Evolutionary conservation across 306 rosid species (phyloP), one percentile per base, ranked within the genome.

Genomic region (Abrus precatorius): DNA sequence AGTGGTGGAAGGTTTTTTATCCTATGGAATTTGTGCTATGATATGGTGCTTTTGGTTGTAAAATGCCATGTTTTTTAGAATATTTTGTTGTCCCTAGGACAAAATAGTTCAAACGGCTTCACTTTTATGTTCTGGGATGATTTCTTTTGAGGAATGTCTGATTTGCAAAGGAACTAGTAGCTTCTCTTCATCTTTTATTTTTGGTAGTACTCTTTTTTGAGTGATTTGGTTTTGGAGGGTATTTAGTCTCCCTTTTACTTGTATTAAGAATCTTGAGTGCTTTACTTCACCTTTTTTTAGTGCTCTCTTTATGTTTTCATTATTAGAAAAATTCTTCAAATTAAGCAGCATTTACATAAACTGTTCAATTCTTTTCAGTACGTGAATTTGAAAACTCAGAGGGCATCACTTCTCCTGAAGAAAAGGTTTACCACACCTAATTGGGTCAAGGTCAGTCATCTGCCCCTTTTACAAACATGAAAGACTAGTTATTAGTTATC

Each of bases 361-460:
- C 64, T 68, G 27, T 76, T 80, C 60, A 52, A 57, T 30, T 84
- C 72, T 76, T 86, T 86, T 84, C 94, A 93, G 98, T 93, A 93
- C 83, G 81, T 95, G 55, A 91, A 89, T 81, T 77, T 90, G 91
- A 89, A 92, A 91, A 93, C 94, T 59, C 98, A 87, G 82, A 87
- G 89, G 85, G 87, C 93, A 71, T 95, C 98, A 9, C 82, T 88
- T 87, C 97, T 93, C 74, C 85, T 91, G 80, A 93, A 89, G 84
- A 95, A 89, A 90, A 89, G 97, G 91, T 93, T 95, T 85, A 88
- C 93, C 44, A 88, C 93, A 49, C 97, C 98, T 68, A 92, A 89
- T 84, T 95, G 99, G 99, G 81, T 90, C 57, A 90, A 95, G 99
- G 98, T 95, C 71, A 72, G 93, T 45, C 69, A 47, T 75, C 27